Base-by-base conservation (phyloP, 75 land plant species). In the Ceratopteris richardii region DNA sequence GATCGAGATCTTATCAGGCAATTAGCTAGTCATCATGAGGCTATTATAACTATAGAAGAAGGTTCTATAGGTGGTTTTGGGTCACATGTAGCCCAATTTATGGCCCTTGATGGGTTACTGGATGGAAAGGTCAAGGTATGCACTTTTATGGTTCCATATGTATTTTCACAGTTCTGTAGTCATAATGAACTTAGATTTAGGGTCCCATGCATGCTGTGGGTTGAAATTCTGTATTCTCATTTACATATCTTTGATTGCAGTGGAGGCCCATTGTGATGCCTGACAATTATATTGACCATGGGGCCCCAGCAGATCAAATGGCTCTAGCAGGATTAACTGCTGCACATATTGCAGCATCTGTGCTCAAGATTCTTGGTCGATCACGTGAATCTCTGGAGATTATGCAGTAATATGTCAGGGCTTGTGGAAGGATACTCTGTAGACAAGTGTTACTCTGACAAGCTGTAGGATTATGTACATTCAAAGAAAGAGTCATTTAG, bases 21-120 rank as follows among this genome's bases (percentile, higher is more conserved):
- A 51, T 78, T 86, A 0, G 82, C 78, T 18, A 62, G 50, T 27
- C 70, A 77, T 19, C 90, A 86, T 36, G 67, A 61, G 24, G 72
- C 80, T 54, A 65, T 86, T 1, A 69, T 86, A 46, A 86, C 90
- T 11, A 87, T 83, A 43, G 90, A 86, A 60, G 90, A 86, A 68
- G 90, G 87, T 0, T 66, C 79, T 14, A 56, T 86, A 41, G 90
- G 90, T 23, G 90, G 90, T 1, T 86, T 86, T 63, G 90, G 90
- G 31, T 77, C 90, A 7, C 90, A 86, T 68, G 90, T 86, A 39
- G 77, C 74, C 48, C 90, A 86, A 26, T 86, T 86, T 60, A 58
- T 86, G 44, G 70, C 90, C n/a, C 78, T 86, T 24, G 87, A 86
- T 73, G 90, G 90, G 17, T 76, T 56, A 39, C 76, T 86, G 29